phyloP scores from a whole-genome alignment of 2,329 filamentous ascomycete species.

The Pseudocercospora cruenta region DNA sequence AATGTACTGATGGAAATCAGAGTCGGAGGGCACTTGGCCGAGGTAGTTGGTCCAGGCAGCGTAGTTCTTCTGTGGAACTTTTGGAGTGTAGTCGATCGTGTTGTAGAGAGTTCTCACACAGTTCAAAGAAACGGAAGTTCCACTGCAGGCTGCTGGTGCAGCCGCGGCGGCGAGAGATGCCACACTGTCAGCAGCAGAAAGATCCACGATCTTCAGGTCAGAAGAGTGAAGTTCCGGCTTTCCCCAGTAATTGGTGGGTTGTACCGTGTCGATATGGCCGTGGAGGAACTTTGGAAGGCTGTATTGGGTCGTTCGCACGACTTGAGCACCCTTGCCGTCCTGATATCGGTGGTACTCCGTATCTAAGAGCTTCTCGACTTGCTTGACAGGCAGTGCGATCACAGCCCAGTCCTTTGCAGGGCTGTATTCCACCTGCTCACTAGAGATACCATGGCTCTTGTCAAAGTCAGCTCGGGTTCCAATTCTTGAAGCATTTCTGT shows the following conservation, averaged over 20 bases:
- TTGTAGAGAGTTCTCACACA: slow-evolving; percentile 58
- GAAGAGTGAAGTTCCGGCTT: slow-evolving; percentile 19
- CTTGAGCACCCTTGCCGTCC: slow-evolving; percentile 46
- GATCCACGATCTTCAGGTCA: slow-evolving; percentile 20
- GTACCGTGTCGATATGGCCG: slow-evolving; percentile 60
- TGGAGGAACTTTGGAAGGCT: slow-evolving; percentile 63
- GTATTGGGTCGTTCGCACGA: slow-evolving; percentile 62
- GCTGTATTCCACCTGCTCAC: slow-evolving; percentile 21
- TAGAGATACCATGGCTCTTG: slow-evolving; percentile 48
- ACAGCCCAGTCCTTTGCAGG: slow-evolving; percentile 61
- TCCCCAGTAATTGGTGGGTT: slow-evolving; percentile 55
- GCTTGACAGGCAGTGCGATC: slow-evolving; percentile 46
- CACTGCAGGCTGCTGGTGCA: slow-evolving; percentile 1
- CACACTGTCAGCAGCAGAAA: slow-evolving; percentile 2
- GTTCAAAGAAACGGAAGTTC: slow-evolving; percentile 49
- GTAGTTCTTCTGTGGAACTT: slow-evolving; percentile 35
- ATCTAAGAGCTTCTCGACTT: slow-evolving; percentile 58
- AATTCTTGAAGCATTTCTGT: not conserved
- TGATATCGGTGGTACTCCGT: slow-evolving; percentile 61
- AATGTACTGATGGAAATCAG: slow-evolving; percentile 25
- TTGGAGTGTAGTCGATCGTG: slow-evolving; percentile 44
- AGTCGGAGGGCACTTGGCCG: slow-evolving; percentile 44
- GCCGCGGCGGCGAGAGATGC: not conserved
- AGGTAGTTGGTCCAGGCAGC: slow-evolving; percentile 51
- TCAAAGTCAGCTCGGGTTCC: not conserved